These are phyloP conservation scores for Daldinia sp. DNA, from an alignment of 2,329 filamentous ascomycete species.

Conservation along the genomic window DNA sequence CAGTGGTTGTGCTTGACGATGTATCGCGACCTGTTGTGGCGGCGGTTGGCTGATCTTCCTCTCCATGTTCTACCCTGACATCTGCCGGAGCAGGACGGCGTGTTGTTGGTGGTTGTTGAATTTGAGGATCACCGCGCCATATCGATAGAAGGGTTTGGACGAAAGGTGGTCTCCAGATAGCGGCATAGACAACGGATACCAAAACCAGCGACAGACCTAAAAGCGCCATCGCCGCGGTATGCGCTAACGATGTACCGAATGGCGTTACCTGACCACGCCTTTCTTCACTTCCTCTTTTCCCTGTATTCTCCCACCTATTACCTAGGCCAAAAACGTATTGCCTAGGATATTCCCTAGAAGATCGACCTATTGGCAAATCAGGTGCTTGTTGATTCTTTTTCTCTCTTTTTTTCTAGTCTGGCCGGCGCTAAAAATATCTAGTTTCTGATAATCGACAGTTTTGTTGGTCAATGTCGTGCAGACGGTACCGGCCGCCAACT, in stretches of 20 bases:
- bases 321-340: neutral
- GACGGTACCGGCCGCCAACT: slow-evolving; percentile 20
- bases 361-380: neutral
- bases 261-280: neutral
- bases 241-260: neutral
- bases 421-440: slow-evolving; percentile 12
- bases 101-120: slow-evolving; percentile 41
- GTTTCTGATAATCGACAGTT: slow-evolving; percentile 19
- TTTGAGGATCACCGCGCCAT: slow-evolving; percentile 44
- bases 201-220: slow-evolving; percentile 69
- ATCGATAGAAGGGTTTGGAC: slow-evolving; percentile 52
- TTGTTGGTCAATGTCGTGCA: slow-evolving; percentile 23
- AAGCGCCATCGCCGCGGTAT: slow-evolving; percentile 57
- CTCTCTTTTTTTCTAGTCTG: slow-evolving; percentile 1
- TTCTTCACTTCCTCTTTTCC: neutral
- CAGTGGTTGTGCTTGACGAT: neutral
- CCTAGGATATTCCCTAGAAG: neutral
- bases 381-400: slow-evolving; percentile 1
- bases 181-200: slow-evolving; percentile 65
- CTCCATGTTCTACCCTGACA: neutral
- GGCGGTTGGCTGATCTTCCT: neutral
- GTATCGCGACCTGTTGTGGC: neutral
- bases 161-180: slow-evolving; percentile 62
- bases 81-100: slow-evolving; percentile 20
- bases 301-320: neutral